phyloP scores from a whole-genome alignment of 108 stramenopile species.

The Poteriospumella lacustris region DNA sequence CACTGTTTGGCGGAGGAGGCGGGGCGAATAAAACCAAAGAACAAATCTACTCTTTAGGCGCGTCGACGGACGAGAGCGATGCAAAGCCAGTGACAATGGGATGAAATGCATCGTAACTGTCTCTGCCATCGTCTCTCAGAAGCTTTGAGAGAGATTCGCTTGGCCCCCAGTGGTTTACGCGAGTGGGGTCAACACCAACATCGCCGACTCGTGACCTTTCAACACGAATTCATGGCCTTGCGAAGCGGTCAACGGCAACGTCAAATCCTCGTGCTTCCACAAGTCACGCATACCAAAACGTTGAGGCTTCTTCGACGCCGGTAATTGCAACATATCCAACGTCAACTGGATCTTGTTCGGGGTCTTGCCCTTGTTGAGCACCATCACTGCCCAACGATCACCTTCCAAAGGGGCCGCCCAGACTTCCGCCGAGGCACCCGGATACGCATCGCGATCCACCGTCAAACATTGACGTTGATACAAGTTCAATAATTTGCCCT shows the following conservation, averaged over 20 bases:
- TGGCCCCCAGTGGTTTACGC: no score
- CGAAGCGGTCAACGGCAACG: neutral
- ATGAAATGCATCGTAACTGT: no score
- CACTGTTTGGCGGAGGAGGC: no score
- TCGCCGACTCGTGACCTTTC: no score
- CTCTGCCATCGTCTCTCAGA: no score
- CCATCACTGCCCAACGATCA: neutral
- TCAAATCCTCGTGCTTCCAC: neutral
- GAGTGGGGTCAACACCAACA: no score
- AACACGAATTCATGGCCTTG: no score
- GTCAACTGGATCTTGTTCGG: neutral
- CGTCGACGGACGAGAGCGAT: no score
- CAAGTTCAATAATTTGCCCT: neutral
- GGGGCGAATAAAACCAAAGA: no score
- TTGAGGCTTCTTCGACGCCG: neutral
- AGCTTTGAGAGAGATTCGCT: no score
- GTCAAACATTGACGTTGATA: constrained; percentile 28
- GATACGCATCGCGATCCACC: constrained; percentile 3
- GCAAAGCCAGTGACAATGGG: no score
- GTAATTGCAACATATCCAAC: neutral
- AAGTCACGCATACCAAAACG: neutral
- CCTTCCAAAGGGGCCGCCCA: constrained; percentile 28
- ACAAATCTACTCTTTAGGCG: no score
- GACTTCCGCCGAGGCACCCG: constrained; percentile 17
- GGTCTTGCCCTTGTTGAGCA: constrained; percentile 23